Base-by-base conservation (phyloP, 371 early-diverging fungal genomes). In the Apophysomyces sp. region DNA sequence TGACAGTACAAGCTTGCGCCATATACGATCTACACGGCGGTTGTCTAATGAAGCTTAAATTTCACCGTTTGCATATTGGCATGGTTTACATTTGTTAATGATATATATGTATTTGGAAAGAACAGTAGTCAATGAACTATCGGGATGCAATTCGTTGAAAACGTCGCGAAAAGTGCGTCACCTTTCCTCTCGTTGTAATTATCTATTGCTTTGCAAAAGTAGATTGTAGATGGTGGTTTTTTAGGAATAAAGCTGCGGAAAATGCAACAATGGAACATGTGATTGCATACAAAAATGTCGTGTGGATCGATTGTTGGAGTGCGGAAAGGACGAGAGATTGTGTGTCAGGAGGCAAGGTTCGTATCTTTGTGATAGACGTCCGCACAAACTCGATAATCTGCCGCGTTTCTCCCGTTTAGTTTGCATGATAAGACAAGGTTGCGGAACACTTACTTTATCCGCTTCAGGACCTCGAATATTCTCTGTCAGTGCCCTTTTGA, bases 331-430 rank as follows among this genome's bases (percentile, higher is more conserved):
- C 69, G 1, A 73, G 31, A 0, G 18, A 39, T 49, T 75, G 71
- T 7, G 69, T 40, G 16, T 75, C 69, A 0, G 66, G 68, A 0
- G 69, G 57, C 21, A 80, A 51, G 6, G 59, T 61, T 18, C 66
- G 70, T 16, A 75, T 65, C 27, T 72, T 65, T n/a, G 66, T 60
- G 16, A 77, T 72, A 0, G 76, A 75, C 5, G 71, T 72, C 24
- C 80, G 69, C 3, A 72, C 71, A 56, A 74, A 73, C 27, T 74
- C 72, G 28, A 74, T 74, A 44, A 77, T 68, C 57, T 69, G 49
- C 21, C 24, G 27, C 27, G 18, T 9, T 16, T 8, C 21, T 9
- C 21, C 4, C 34, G 11, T 21, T 44, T 18, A 44, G 49, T 24
- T 44, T 21, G 37, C 11, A n/a, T 37, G 37, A 37, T 44, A n/a